Conservation (phyloP, 768 basidiomycete species). For the Macrocybe gigantea region DNA sequence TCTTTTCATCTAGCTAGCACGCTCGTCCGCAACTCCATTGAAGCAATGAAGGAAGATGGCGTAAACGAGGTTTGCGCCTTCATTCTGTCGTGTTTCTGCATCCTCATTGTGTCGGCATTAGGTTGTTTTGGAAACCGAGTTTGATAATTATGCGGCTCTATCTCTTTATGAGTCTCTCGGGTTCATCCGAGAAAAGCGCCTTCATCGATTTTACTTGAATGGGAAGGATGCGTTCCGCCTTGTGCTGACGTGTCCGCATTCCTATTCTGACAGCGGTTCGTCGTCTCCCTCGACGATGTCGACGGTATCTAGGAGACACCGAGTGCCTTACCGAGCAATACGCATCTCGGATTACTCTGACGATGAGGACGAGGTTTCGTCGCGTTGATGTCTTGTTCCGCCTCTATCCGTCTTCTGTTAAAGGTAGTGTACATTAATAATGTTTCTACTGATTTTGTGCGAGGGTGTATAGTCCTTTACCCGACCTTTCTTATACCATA, state of each 20-base stretch:
- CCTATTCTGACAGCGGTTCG: conserved; percentile 28
- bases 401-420: no score
- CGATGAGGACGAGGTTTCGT: conserved; percentile 32
- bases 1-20: conserved; percentile 61
- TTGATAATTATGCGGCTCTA: conserved; percentile 84
- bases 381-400: no score
- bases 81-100: background rate
- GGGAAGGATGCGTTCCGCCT: conserved; percentile 94
- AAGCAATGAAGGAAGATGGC: conserved; percentile 75
- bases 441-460: no score
- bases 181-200: conserved; percentile 92
- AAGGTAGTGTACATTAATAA: no score
- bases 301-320: conserved; percentile 14
- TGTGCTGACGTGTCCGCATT: conserved; percentile 52
- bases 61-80: conserved; percentile 75
- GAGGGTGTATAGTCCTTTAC: no score
- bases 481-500: no score
- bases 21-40: conserved; percentile 78
- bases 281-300: conserved; percentile 14
- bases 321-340: conserved; percentile 33
- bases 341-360: conserved; percentile 39
- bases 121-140: conserved; percentile 96
- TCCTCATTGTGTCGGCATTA: conserved; percentile 21
- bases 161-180: conserved; percentile 89
- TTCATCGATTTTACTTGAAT: conserved; percentile 94